A percentile compares a stretch with the other conserved stretches of the same genome.
Evolutionary conservation across 768 basidiomycete species (phyloP).

Genomic region (Lactifluus pinguis): DNA sequence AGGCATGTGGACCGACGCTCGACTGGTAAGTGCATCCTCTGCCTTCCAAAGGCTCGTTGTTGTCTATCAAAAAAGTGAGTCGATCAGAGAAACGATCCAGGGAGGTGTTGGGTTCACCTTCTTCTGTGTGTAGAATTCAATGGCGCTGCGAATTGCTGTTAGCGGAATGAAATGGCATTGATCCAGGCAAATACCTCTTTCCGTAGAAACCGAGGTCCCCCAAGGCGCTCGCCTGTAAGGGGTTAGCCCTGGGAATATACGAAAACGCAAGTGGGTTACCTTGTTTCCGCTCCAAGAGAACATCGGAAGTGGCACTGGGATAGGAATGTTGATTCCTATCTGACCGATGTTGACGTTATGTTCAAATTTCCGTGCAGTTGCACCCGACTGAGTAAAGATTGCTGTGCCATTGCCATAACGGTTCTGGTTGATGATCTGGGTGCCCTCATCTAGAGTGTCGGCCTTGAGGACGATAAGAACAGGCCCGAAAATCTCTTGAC

Average conservation of each 20-base stretch:
- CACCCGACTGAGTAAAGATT: constrained; percentile 94
- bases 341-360: constrained; percentile 80
- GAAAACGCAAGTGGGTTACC: constrained; percentile 25
- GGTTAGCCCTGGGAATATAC: background rate
- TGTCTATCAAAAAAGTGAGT: constrained; percentile 41
- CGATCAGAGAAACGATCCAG: background rate
- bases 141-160: constrained; percentile 41
- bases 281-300: constrained; percentile 97
- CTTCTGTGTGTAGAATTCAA: constrained; percentile 95
- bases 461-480: constrained; percentile 71
- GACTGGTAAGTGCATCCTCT: constrained; percentile 70
- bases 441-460: constrained; percentile 82
- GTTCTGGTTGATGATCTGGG: constrained; percentile 84
- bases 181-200: constrained; percentile 44
- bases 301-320: constrained; percentile 89
- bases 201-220: constrained; percentile 92
- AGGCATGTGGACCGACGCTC: constrained; percentile 83
- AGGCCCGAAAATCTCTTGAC: constrained; percentile 94
- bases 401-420: constrained; percentile 90
- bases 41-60: constrained; percentile 89
- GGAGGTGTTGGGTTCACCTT: constrained; percentile 43
- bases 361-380: constrained; percentile 92
- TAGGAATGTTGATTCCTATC: constrained; percentile 89
- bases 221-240: constrained; percentile 52
- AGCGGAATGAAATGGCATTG: constrained; percentile 6